phyloP scores from a whole-genome alignment of 352 stramenopile genomes.

The Globisporangium ultimum region DNA sequence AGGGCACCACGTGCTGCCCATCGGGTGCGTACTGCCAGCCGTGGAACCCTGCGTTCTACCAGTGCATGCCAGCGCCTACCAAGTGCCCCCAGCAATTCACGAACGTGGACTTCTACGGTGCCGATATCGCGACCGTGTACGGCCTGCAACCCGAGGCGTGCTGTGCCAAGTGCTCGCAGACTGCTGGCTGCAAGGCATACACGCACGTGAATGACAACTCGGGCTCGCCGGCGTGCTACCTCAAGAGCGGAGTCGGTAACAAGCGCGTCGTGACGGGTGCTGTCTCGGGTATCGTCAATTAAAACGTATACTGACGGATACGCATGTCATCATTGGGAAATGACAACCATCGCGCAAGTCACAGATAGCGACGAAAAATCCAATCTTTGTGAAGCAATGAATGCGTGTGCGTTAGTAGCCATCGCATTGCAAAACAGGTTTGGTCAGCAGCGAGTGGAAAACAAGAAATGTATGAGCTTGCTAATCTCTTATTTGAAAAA shows the following conservation, averaged over 20 bases:
- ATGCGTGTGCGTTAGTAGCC: no score
- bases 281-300: slow-evolving; percentile 2
- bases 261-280: background rate
- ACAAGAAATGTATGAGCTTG: no score
- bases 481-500: no score
- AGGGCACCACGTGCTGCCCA: slow-evolving; percentile 25
- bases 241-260: slow-evolving; percentile 4
- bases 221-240: slow-evolving; percentile 9
- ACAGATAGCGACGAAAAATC: no score
- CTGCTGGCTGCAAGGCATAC: slow-evolving; percentile 13
- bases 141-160: slow-evolving; percentile 30
- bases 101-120: slow-evolving; percentile 33
- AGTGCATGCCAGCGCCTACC: slow-evolving; percentile 27
- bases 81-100: slow-evolving; percentile 31
- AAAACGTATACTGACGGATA: background rate
- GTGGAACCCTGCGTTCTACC: slow-evolving; percentile 41
- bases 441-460: no score
- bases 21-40: slow-evolving; percentile 40
- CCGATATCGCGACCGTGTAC: slow-evolving; percentile 35
- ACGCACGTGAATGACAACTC: background rate
- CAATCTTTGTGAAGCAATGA: no score
- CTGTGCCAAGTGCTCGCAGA: slow-evolving; percentile 25
- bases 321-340: slow-evolving; percentile 3
- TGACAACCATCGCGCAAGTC: background rate
- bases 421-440: no score